A percentile compares a stretch with the other conserved stretches of the same genome.
These are phyloP conservation scores for sunflower (Helianthus annuus) DNA, from an alignment of 129 eudicot species.

Conservation along the genomic window HanXRQr2.0-SUNRISE NC_035446.2:109997031-109997530, in stretches of 20 bases:
- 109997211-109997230: conserved; percentile 8
- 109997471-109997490: conserved; percentile 39
- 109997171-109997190: too few species aligned
- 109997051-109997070: too few species aligned
- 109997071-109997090: too few species aligned
- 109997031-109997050: too few species aligned
- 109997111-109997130: too few species aligned
- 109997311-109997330: conserved; percentile 29
- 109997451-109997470: conserved; percentile 45
- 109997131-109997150: too few species aligned
- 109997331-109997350: conserved; percentile 21
- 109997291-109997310: conserved; percentile 31
- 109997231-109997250: background rate
- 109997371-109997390: conserved; percentile 16
- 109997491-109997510: conserved; percentile 45
- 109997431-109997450: conserved; percentile 38
- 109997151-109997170: too few species aligned
- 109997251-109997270: background rate
- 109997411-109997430: conserved; percentile 39
- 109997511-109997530: conserved; percentile 74
- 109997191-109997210: background rate
- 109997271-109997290: conserved; percentile 22
- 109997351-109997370: conserved; percentile 28
- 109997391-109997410: conserved; percentile 1
- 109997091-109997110: too few species aligned